Evolutionary conservation across 352 stramenopile species (phyloP), one percentile per base, ranked within the genome.

Genomic region (Globisporangium irregulare): DNA sequence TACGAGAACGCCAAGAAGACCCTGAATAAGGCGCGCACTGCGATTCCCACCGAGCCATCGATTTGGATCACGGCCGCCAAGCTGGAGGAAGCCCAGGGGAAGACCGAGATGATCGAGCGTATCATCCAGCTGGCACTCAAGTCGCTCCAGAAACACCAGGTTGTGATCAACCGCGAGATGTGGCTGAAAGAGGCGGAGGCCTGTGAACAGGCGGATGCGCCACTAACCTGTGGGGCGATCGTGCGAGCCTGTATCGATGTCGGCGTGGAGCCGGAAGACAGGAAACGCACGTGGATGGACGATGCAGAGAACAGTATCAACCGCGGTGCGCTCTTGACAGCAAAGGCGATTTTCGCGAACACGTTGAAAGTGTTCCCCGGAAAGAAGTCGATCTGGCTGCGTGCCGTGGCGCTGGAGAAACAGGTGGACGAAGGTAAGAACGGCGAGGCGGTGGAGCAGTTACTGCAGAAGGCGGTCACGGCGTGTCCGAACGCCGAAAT

Each of bases 61-160:
- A 98, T 99, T 73, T 99, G 98, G 97, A 98, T 99, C 68, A 98
- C 97, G 3, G 98, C 98, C 15, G 97, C 97, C 2, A 99, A 99
- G 74, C 81, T 99, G 18, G 98, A 99, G 79, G 98, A 99, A 86
- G 96, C 94, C 0, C 94, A 99, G 74, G 87, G 92, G 3, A 95
- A 97, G 63, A 63, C 80, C 15, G 83, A 92, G 46, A 82, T 88
- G 70, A 86, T 91, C 29, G 90, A 98, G 53, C 83, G 80, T 9
- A 94, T 96, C 46, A 86, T 96, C 62, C 82, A 93, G 66, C 67
- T 90, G 55, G 88, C 89, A 24, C 71, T 97, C 20, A 91, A 92
- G 60, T 97, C 91, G 48, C 78, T 99, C n/a, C 73, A 82, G 53
- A 92, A 91, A 34, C 83, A 97, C 64, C 78, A 97, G 53, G 90